phyloP scores from a whole-genome alignment of 768 basidiomycete species.

The Lactarius sanguifluus region DNA sequence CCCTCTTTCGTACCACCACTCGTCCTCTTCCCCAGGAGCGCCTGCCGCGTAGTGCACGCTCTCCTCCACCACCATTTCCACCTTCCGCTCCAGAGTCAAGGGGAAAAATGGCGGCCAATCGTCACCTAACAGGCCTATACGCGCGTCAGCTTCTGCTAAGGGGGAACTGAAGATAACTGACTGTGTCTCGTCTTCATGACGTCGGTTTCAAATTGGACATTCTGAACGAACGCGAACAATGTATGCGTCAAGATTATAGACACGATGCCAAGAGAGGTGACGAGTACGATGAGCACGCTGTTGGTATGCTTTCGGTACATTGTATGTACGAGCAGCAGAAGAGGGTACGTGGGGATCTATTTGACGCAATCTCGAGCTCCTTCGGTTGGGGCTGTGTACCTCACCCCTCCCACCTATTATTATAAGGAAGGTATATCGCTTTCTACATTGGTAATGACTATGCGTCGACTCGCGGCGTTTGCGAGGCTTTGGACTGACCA shows the following conservation, averaged over 20 bases:
- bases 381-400: background rate
- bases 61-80: conserved; percentile 22
- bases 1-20: conserved; percentile 8
- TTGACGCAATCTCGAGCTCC: background rate
- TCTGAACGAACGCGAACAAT: conserved; percentile 1
- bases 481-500: background rate
- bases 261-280: conserved; percentile 7
- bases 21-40: background rate
- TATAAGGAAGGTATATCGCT: background rate
- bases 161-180: background rate
- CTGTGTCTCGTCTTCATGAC: conserved; percentile 15
- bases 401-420: background rate
- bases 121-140: conserved; percentile 14
- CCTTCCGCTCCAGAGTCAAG: background rate
- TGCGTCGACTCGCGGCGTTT: background rate
- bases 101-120: conserved; percentile 9
- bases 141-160: background rate
- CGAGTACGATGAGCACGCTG: background rate
- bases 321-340: background rate
- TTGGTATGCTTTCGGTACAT: conserved; percentile 3
- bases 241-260: conserved; percentile 12
- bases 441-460: background rate
- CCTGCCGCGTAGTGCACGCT: conserved; percentile 7
- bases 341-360: background rate
- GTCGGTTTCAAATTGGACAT: conserved; percentile 1